These are phyloP conservation scores for Pythium monospermum DNA, from an alignment of 352 stramenopile genomes.

Conservation along the genomic window DNA sequence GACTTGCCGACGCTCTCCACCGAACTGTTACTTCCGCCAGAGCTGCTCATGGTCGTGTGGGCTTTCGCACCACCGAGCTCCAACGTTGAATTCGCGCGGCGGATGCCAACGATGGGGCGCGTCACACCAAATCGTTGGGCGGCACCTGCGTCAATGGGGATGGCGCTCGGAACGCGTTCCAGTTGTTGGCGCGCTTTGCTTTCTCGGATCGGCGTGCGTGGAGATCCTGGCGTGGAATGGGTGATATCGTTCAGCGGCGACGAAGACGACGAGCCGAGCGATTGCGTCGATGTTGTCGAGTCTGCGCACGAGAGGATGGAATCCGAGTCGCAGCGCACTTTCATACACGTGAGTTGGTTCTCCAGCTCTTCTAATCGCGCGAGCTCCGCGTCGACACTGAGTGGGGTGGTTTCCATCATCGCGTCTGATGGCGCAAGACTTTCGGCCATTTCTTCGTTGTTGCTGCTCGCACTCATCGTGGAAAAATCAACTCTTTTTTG, in stretches of 20 bases:
- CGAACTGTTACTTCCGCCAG: background rate
- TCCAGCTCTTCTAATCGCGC: constrained; percentile 16
- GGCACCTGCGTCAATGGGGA: constrained; percentile 4
- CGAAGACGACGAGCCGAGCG: constrained; percentile 15
- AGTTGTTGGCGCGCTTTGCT: background rate
- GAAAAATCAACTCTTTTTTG: too few species aligned
- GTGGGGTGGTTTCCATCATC: constrained; percentile 10
- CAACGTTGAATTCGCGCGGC: constrained; percentile 12
- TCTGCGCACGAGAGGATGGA: constrained; percentile 13
- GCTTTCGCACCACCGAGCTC: too few species aligned
- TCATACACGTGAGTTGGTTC: constrained; percentile 19
- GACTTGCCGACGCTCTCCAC: constrained; percentile 13
- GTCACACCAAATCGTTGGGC: constrained; percentile 18
- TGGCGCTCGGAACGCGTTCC: background rate
- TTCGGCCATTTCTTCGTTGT: background rate
- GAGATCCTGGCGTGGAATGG: constrained; percentile 7
- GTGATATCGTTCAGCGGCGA: constrained; percentile 25
- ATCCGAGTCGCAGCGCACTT: constrained; percentile 30
- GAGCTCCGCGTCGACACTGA: constrained; percentile 14
- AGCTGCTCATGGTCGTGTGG: constrained; percentile 4
- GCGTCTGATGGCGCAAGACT: background rate
- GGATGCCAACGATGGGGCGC: constrained; percentile 8
- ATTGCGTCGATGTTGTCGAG: constrained; percentile 25
- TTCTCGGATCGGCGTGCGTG: constrained; percentile 6
- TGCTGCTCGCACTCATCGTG: background rate